Evolutionary conservation across 306 rosid genomes (phyloP), one percentile per base, ranked within the genome.

Genomic region (Datisca glomerata): DNA sequence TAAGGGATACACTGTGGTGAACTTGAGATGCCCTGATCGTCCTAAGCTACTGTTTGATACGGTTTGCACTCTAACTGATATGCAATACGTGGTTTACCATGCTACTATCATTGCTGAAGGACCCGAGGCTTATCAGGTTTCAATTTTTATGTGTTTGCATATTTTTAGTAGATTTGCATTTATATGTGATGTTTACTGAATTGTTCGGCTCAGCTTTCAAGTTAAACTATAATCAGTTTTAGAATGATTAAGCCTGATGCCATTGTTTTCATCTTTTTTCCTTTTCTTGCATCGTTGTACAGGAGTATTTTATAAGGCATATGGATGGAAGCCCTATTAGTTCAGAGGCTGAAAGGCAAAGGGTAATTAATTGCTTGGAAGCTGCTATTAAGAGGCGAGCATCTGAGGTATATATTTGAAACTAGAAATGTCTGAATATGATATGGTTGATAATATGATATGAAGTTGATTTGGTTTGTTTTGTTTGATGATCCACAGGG

Each of bases 21-120:
- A 80, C 49, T 68, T 89, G 76, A 74, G 91, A 61, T 80, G 91
- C 56, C 84, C 85, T 0, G 98, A 89, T 61, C 76, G 98, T 18
- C 95, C 93, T 0, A 89, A 89, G 67, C 55, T 84, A 47, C 56
- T 89, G 4, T 87, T 87, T 33, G 97, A 87, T 49, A 67, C 94
- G 0, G 89, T 87, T 1, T 89, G 94, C 64, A 89, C 97, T 12
- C 59, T 89, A 56, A 89, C 97, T 3, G 97, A 89, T 58, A 89
- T 89, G 93, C 95, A 80, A 19, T 89, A 89, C 61, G 98, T 83
- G 59, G 95, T 89, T 12, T 89, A 70, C 67, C 98, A 89, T 64
- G 98, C 75, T 8, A 80, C 93, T 37, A 69, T 83, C 49, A 74
- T 63, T 68, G 84, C 95, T 3, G 98, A 89, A 78, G 95, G 86